A percentile compares a stretch with the other conserved stretches of the same genome.
Evolutionary conservation across 2,329 filamentous ascomycete species (phyloP).

Genomic region (Colletotrichum tabaci): DNA sequence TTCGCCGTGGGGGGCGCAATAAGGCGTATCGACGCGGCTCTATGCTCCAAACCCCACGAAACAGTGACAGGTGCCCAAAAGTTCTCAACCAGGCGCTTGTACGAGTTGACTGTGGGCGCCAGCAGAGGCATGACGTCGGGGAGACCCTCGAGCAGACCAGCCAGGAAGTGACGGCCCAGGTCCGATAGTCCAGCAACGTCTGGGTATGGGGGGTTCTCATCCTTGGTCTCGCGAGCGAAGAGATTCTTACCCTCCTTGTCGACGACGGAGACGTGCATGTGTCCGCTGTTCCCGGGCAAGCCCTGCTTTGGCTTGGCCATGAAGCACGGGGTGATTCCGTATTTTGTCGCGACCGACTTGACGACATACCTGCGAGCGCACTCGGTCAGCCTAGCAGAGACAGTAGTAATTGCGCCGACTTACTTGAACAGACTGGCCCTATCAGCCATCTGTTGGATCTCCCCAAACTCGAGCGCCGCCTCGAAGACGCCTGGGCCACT

Average conservation of each 20-base stretch:
- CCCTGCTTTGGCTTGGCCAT: constrained; percentile 98
- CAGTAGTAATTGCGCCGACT: constrained; percentile 43
- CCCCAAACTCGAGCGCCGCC: constrained; percentile 91
- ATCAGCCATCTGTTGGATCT: constrained; percentile 92
- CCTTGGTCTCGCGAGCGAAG: constrained; percentile 77
- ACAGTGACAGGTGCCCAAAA: constrained; percentile 99
- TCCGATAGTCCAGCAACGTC: constrained; percentile 89
- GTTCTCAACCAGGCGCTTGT: constrained; percentile 98
- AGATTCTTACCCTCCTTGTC: constrained; percentile 87
- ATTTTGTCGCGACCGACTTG: constrained; percentile 88
- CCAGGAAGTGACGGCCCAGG: constrained; percentile 91
- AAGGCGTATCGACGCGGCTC: constrained; percentile 89
- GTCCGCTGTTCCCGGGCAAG: constrained; percentile 93
- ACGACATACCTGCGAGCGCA: constrained; percentile 76
- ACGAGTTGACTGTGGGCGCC: constrained; percentile 96
- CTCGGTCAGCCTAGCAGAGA: constrained; percentile 1
- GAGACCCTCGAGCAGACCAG: constrained; percentile 88
- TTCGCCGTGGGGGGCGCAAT: constrained; percentile 91
- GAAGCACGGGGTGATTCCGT: constrained; percentile 96
- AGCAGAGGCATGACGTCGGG: constrained; percentile 97
- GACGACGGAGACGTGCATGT: constrained; percentile 94
- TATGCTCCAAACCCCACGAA: constrained; percentile 96
- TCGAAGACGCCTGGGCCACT: constrained; percentile 95
- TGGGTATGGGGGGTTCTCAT: constrained; percentile 78
- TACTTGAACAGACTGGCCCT: constrained; percentile 92